A percentile compares a stretch with the other conserved stretches of the same genome.
phyloP scores from a whole-genome alignment of 208 protist genomes.

The Leishmania tropica region DNA sequence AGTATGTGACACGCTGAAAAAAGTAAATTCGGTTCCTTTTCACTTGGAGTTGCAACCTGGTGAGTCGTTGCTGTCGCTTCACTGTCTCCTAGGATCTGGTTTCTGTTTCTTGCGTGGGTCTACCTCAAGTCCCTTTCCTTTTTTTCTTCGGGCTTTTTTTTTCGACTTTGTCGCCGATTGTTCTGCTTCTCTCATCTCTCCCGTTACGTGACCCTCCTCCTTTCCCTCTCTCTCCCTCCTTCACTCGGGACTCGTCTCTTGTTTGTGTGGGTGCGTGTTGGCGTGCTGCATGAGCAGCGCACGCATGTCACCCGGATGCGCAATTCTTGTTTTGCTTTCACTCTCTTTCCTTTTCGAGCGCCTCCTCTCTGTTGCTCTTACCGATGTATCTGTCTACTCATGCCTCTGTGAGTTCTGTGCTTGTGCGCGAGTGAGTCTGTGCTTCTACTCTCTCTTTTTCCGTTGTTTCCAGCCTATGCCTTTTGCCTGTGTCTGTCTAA shows the following conservation, averaged over 20 bases:
- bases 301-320: neutral
- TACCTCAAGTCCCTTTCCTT: neutral
- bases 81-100: neutral
- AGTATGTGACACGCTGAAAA: neutral
- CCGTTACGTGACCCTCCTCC: neutral
- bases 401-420: neutral
- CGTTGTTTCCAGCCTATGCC: neutral
- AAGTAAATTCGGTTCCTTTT: too few species aligned
- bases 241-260: neutral
- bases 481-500: neutral
- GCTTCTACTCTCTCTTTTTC: neutral
- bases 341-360: neutral
- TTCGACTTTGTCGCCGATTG: neutral
- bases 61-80: neutral
- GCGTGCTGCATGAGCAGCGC: neutral
- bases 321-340: neutral
- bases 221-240: neutral
- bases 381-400: conserved; percentile 2
- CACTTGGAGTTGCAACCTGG: too few species aligned
- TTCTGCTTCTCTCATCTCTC: neutral
- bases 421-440: neutral
- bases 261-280: neutral
- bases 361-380: neutral
- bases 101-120: neutral
- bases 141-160: neutral